Evolutionary conservation across 345 rosid genomes (phyloP), one percentile per base, ranked within the genome.

Genomic region (Populus deltoides): DNA sequence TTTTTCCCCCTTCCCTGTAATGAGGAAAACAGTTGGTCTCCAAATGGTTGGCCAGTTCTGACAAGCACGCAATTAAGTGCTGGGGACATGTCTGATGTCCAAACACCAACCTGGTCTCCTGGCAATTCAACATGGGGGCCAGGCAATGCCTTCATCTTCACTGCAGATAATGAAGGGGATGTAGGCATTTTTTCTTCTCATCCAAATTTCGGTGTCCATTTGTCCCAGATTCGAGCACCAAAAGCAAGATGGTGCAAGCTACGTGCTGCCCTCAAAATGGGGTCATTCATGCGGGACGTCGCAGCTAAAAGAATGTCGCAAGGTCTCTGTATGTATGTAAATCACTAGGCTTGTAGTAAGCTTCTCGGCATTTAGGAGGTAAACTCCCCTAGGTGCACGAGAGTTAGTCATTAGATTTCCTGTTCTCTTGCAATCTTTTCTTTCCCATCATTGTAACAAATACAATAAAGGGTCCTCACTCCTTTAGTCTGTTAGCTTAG

Each of bases 161-260:
- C 75, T 53, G 51, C 90, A 24, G 38, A 69, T 59, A 47, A 24
- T 8, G 89, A 84, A 66, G 71, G 84, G 51, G 87, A 81, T 7
- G 24, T 79, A 38, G 78, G 78, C 36, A 18, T 83, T 43, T 29
- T 74, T 65, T 25, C 91, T 45, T 49, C 79, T 25, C 2, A 49
- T 69, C 84, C 86, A 3, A 71, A 69, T 63, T 71, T 67, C 6
- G 68, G 80, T 73, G 75, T 82, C 67, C 81, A 47, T 71, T 8
- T 83, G 53, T 80, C 65, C 15, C 79, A 76, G 51, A 75, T 74
- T 13, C 76, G 84, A 59, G 80, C 81, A 43, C 86, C 89, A 0
- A 90, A 78, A 80, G 92, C 82, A 11, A 78, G 89, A 24, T 92
- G 99, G 99, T 86, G 90, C 75, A 91, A 90, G 88, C 78, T 93